Conservation (phyloP, 139 green algal genomes). For the Picocystis salinarum region DNA sequence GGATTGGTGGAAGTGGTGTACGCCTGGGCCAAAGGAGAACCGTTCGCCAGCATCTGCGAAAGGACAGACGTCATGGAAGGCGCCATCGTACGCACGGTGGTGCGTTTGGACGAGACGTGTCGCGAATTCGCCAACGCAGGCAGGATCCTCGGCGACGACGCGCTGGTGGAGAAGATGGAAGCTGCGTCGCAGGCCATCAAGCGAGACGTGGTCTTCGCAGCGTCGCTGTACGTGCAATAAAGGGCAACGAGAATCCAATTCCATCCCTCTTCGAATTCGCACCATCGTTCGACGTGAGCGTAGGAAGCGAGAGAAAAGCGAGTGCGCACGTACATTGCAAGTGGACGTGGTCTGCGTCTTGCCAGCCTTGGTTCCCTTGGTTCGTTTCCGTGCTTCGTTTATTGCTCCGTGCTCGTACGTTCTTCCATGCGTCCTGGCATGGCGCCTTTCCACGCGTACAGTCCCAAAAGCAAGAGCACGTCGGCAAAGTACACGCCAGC, state of each 20-base stretch:
- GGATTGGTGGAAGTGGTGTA: constrained; percentile 75
- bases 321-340: too few relatives aligned
- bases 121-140: constrained; percentile 24
- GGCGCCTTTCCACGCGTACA: constrained; percentile 66
- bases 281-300: too few relatives aligned
- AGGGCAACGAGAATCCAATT: neutral
- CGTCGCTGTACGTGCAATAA: constrained; percentile 71
- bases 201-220: constrained; percentile 90
- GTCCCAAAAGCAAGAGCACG: constrained; percentile 38
- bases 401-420: too few relatives aligned
- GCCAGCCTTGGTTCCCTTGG: too few relatives aligned
- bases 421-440: too few relatives aligned
- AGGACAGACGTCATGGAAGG: constrained; percentile 89
- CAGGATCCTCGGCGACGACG: constrained; percentile 81
- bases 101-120: constrained; percentile 73
- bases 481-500: constrained; percentile 74
- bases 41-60: constrained; percentile 70
- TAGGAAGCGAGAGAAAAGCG: too few relatives aligned
- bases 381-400: too few relatives aligned
- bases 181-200: constrained; percentile 67
- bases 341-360: too few relatives aligned
- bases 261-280: too few relatives aligned
- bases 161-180: constrained; percentile 76
- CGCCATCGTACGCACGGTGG: constrained; percentile 70
- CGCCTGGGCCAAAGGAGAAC: constrained; percentile 75